phyloP scores from a whole-genome alignment of 2,329 filamentous ascomycete species.

The Bipolaris zeicola region DNA sequence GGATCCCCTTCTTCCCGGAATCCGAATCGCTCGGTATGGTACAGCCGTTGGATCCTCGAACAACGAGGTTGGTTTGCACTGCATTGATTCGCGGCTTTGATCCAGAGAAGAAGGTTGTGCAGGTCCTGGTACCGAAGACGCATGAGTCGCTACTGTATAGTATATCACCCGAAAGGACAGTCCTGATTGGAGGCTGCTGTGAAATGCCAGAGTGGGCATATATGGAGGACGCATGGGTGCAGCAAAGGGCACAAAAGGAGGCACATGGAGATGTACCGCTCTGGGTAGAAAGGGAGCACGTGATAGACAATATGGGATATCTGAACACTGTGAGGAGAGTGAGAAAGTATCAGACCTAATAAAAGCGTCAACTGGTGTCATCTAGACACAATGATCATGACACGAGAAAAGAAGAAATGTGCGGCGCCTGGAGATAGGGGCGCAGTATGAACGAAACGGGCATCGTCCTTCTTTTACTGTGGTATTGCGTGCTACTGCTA shows the following conservation, averaged over 20 bases:
- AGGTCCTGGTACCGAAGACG: slow-evolving; percentile 68
- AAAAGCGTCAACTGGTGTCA: neutral
- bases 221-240: slow-evolving; percentile 35
- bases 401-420: neutral
- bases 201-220: slow-evolving; percentile 45
- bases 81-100: slow-evolving; percentile 75
- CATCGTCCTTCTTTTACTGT: slow-evolving; percentile 4
- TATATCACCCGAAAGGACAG: slow-evolving; percentile 34
- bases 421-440: neutral
- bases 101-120: slow-evolving; percentile 57
- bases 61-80: slow-evolving; percentile 66
- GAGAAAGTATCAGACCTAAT: slow-evolving; percentile 35
- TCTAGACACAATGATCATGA: neutral
- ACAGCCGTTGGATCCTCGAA: slow-evolving; percentile 61
- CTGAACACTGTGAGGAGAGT: slow-evolving; percentile 36
- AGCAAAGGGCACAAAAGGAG: neutral
- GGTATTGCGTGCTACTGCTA: slow-evolving; percentile 9
- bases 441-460: neutral
- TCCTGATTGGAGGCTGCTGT: slow-evolving; percentile 41
- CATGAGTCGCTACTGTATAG: slow-evolving; percentile 30
- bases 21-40: slow-evolving; percentile 53
- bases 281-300: slow-evolving; percentile 31
- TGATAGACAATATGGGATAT: slow-evolving; percentile 39
- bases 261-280: neutral
- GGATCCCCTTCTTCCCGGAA: slow-evolving; percentile 66